Evolutionary conservation across 306 rosid genomes (phyloP), one percentile per base, ranked within the genome.

Genomic region (Sicyos baderoa): DNA sequence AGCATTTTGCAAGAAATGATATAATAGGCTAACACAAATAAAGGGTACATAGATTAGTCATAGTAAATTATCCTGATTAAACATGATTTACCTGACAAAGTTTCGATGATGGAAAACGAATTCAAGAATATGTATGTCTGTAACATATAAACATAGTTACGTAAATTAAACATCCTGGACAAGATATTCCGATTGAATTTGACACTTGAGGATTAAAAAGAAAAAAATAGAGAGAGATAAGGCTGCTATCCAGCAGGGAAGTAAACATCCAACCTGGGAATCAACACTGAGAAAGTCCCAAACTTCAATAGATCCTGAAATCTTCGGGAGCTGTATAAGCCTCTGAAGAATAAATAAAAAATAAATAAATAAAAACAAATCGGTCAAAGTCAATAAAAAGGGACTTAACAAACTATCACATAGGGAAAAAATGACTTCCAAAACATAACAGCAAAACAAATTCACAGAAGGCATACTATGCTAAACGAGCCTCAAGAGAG

Each of bases 221-320:
- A 32, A 32, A 32, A 4, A 4, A 32, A 35, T 4, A 35, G 42
- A 35, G 6, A 35, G 8, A 35, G 42, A 40, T 22, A 1, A 21
- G 11, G 16, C 12, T 27, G 40, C 45, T 45, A 72, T 70, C 48
- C 25, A 44, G 71, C 12, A 79, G 58, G 53, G 63, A 54, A 69
- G 54, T 35, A 82, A 82, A 44, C 21, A 60, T 71, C 59, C 54
- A 70, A 94, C 99, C 99, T 94, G 99, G 60, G 99, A 94, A 77
- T 94, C 99, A 16, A 94, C 99, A 81, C 97, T 90, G 70, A 94
- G 86, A 76, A 94, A 94, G 83, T 94, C 99, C 97, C 99, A 94
- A 65, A 90, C 94, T 86, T 94, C 99, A 82, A 94, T 88, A 77
- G 97, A 94, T 79, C 91, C 99, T 55, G 97, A 94, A 80, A 94